These are phyloP conservation scores for Gossypium herbaceum DNA, from an alignment of 345 rosid species.

Conservation along the genomic window DNA sequence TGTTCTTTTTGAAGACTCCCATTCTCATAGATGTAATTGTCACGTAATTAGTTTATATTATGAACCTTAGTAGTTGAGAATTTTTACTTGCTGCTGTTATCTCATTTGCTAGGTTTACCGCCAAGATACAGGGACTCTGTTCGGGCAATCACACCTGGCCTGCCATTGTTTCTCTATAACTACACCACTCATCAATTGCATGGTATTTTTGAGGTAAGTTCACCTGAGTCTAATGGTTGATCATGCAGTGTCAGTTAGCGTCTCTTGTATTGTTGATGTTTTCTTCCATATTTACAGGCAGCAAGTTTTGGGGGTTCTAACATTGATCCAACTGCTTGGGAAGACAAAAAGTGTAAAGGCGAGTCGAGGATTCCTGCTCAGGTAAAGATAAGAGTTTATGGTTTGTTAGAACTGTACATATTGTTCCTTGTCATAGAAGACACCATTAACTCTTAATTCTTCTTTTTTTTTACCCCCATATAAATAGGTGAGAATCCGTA, in stretches of 20 bases:
- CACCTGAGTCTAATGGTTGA: not conserved
- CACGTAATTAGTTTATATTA: not conserved
- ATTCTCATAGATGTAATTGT: not conserved
- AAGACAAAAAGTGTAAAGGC: slow-evolving; percentile 97
- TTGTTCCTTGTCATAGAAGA: not conserved
- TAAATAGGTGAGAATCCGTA: slow-evolving; percentile 70
- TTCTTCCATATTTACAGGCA: slow-evolving; percentile 47
- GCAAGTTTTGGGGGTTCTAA: slow-evolving; percentile 94
- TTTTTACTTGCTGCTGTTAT: slow-evolving; percentile 12
- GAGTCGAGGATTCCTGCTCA: slow-evolving; percentile 99
- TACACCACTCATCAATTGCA: slow-evolving; percentile 97
- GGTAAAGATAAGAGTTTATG: slow-evolving; percentile 36
- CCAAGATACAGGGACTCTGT: slow-evolving; percentile 98
- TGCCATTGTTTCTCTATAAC: slow-evolving; percentile 92
- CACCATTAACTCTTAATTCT: not conserved
- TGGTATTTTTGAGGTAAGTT: slow-evolving; percentile 90
- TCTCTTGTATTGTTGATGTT: not conserved
- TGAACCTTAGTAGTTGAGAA: not conserved
- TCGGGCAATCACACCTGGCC: slow-evolving; percentile 91
- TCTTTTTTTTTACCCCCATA: not conserved
- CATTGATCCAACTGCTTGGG: slow-evolving; percentile 99
- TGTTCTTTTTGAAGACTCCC: not conserved
- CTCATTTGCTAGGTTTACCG: slow-evolving; percentile 64
- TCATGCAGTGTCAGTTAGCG: not conserved
- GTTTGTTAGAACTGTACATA: not conserved